Evolutionary conservation across 2,329 filamentous ascomycete species (phyloP).

Genomic region (Xylariaceae sp.): DNA sequence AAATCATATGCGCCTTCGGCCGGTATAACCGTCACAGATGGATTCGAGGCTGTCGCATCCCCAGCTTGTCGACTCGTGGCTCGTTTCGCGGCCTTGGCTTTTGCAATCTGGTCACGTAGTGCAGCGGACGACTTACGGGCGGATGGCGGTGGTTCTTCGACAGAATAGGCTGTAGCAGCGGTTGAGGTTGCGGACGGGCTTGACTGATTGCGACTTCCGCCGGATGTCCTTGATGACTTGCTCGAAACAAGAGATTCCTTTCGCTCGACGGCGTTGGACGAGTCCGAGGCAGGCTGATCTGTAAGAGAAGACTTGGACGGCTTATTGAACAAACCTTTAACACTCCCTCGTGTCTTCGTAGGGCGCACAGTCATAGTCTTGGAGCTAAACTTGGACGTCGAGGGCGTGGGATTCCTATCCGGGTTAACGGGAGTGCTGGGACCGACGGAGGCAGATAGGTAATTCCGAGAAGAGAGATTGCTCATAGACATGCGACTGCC

Average conservation of each 20-base stretch:
- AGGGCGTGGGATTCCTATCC: conserved; percentile 31
- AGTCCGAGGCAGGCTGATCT: conserved; percentile 23
- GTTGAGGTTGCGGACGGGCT: conserved; percentile 36
- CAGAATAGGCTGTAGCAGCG: conserved; percentile 33
- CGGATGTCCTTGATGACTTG: conserved; percentile 36
- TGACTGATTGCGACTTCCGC: conserved; percentile 34
- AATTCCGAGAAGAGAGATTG: conserved; percentile 33
- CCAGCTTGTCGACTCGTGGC: conserved; percentile 40
- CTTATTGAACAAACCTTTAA: conserved; percentile 51
- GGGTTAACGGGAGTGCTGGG: conserved; percentile 35
- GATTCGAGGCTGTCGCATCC: conserved; percentile 19
- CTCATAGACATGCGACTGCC: conserved; percentile 25
- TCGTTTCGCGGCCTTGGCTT: conserved; percentile 76
- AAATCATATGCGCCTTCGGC: conserved; percentile 52
- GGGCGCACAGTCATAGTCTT: conserved; percentile 44
- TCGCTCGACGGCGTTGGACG: conserved; percentile 30
- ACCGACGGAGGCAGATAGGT: conserved; percentile 28
- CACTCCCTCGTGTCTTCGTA: conserved; percentile 46
- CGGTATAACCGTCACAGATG: conserved; percentile 39
- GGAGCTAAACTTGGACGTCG: conserved; percentile 37
- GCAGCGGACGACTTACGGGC: conserved; percentile 67
- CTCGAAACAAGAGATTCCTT: conserved; percentile 38
- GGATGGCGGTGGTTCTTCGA: conserved; percentile 29
- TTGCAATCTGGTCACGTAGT: conserved; percentile 84
- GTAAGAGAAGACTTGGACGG: conserved; percentile 43